phyloP scores from a whole-genome alignment of 1,139 yeast genomes.

The Meyerozyma sp. region DNA sequence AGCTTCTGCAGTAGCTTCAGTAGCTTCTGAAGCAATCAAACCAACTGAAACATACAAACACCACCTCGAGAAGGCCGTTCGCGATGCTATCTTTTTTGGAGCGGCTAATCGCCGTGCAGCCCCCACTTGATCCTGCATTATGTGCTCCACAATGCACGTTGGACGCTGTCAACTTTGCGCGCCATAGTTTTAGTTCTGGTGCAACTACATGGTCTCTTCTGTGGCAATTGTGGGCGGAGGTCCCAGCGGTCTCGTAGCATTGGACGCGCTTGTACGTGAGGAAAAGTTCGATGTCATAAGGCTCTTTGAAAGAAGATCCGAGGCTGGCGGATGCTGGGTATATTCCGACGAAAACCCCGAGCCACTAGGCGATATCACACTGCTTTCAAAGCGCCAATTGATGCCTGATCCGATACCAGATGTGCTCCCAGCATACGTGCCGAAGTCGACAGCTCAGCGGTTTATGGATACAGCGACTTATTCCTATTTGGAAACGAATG shows the following conservation, averaged over 20 bases:
- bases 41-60: too few relatives aligned
- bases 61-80: too few relatives aligned
- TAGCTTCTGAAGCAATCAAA: too few relatives aligned
- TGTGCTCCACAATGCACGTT: not conserved
- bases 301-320: conserved; percentile 36
- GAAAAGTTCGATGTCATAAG: conserved; percentile 20
- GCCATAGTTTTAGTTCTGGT: not conserved
- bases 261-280: conserved; percentile 35
- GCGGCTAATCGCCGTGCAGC: too few relatives aligned
- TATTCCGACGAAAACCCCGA: conserved; percentile 14
- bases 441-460: conserved; percentile 11
- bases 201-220: conserved; percentile 10
- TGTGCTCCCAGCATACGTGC: conserved; percentile 8
- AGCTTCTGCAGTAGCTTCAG: too few relatives aligned
- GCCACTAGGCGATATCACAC: conserved; percentile 11
- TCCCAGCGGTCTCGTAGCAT: conserved; percentile 44
- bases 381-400: conserved; percentile 6
- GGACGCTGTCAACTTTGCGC: not conserved
- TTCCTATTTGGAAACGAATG: conserved; percentile 12
- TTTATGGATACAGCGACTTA: conserved; percentile 17
- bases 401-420: conserved; percentile 8
- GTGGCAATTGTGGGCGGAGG: conserved; percentile 51
- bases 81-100: too few relatives aligned
- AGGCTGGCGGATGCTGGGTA: conserved; percentile 34
- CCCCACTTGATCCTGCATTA: too few relatives aligned